These are phyloP conservation scores for Phytophthora pinifolia DNA, from an alignment of 352 stramenopile species.

Conservation along the genomic window DNA sequence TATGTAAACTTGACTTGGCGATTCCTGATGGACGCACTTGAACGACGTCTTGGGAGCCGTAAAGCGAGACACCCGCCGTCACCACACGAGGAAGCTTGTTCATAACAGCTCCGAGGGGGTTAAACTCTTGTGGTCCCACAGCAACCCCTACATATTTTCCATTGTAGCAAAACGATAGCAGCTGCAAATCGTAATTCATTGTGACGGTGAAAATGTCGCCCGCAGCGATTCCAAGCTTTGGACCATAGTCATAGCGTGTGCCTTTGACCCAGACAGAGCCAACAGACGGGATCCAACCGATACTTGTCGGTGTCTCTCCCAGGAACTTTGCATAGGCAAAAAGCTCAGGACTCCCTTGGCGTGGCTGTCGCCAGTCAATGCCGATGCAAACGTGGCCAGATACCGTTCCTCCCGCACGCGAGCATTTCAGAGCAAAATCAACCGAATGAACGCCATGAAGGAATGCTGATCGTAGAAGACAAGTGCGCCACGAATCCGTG, in stretches of 20 bases:
- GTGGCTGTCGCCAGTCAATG: slow-evolving; percentile 52
- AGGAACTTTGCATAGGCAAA: slow-evolving; percentile 46
- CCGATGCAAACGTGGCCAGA: slow-evolving; percentile 81
- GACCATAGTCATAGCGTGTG: slow-evolving; percentile 50
- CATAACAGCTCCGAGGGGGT: slow-evolving; percentile 32
- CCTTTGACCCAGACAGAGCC: slow-evolving; percentile 75
- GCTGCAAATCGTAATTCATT: slow-evolving; percentile 77
- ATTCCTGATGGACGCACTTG: slow-evolving; percentile 73
- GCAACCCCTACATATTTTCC: slow-evolving; percentile 56
- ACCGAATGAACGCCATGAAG: slow-evolving; percentile 71
- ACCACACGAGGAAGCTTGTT: slow-evolving; percentile 39
- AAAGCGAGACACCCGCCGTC: slow-evolving; percentile 66
- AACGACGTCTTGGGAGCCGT: slow-evolving; percentile 68
- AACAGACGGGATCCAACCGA: slow-evolving; percentile 87
- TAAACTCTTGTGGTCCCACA: slow-evolving; percentile 44
- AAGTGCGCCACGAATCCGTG: slow-evolving; percentile 62
- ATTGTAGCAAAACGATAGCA: slow-evolving; percentile 76
- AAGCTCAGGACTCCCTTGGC: slow-evolving; percentile 3
- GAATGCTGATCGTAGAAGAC: slow-evolving; percentile 59
- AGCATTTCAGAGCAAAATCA: slow-evolving; percentile 82
- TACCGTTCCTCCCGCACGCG: slow-evolving; percentile 51
- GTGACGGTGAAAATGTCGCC: slow-evolving; percentile 77
- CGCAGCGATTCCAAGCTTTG: slow-evolving; percentile 36
- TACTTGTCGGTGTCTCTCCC: slow-evolving; percentile 46
- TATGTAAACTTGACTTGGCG: slow-evolving; percentile 69